Evolutionary conservation across 805 yeast genomes (phyloP), one percentile per base, ranked within the genome.

Genomic region (Sugiyamaella mastotermitis): DNA sequence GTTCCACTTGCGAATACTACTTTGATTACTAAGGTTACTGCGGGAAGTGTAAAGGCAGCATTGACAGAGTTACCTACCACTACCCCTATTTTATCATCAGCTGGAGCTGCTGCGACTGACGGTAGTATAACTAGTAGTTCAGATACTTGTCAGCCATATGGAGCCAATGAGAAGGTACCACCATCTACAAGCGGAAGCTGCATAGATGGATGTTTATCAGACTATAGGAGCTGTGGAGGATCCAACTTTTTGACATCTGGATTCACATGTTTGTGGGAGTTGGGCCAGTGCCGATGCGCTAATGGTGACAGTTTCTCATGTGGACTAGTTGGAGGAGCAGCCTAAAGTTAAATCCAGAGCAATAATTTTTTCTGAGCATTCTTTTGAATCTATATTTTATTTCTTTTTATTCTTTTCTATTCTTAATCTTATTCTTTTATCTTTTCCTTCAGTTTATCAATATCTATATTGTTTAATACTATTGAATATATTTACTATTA

Each of bases 241-340:
- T n/a, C n/a, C n/a, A n/a, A n/a, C n/a, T n/a, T n/a, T n/a, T n/a
- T n/a, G n/a, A n/a, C n/a, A n/a, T 13, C 23, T 18, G 46, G 49
- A 20, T 38, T 46, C 28, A 28, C 36, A 14, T 55, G 59, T 41
- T 34, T 46, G 37, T 39, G 49, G 42, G 23, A 37, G 28, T 43
- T 53, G 19, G 43, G 48, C 21, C 35, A 37, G 22, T 55, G 59
- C 41, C 44, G 52, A 40, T 53, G 59, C 34, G 38, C 47, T 10
- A 43, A 45, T 21, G 55, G 55, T 13, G 54, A 52, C 28, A 18
- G 31, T 7, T 17, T 47, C n/a, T 48, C 51, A 40, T 52, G 57
- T 35, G 32, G 35, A 10, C 16, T 50, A 23, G 40, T 38, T 20
- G 40, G 40, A 5, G 15, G 16, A 5, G 18, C 40, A n/a, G n/a